Evolutionary conservation across 2,329 filamentous ascomycete species (phyloP).

Genomic region (Colletotrichum acutatum): DNA sequence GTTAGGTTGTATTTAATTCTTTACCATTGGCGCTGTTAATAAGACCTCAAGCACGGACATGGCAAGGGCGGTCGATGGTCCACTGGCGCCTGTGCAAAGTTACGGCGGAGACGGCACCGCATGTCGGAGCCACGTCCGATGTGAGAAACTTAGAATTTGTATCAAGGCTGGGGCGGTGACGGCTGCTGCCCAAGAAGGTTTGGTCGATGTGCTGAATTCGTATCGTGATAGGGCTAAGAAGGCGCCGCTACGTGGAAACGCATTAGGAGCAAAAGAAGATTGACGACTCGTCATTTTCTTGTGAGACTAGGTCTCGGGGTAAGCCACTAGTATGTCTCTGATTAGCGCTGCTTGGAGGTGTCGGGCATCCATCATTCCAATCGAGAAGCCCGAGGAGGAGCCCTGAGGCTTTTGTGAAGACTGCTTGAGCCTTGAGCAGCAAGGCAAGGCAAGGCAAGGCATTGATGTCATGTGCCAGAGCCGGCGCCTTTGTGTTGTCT

Average conservation of each 20-base stretch:
- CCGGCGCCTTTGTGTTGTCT: not conserved
- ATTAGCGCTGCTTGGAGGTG: constrained; percentile 1
- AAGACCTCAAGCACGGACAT: constrained; percentile 20
- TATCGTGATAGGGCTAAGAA: not conserved
- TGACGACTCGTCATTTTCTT: constrained; percentile 9
- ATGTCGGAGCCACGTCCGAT: constrained; percentile 22
- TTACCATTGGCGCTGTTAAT: constrained; percentile 8
- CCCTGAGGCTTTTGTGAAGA: not conserved
- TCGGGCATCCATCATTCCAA: not conserved
- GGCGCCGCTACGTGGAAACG: not conserved
- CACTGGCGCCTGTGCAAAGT: not conserved
- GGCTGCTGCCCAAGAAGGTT: not conserved
- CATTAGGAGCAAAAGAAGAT: not conserved
- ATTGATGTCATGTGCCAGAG: not conserved
- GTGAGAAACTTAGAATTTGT: not conserved
- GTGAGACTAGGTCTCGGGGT: constrained; percentile 16
- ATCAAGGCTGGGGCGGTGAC: constrained; percentile 5
- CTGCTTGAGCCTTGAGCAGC: not conserved
- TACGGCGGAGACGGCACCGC: constrained; percentile 15
- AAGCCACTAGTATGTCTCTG: constrained; percentile 23
- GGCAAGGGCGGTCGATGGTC: constrained; percentile 1
- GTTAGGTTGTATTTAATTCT: not conserved
- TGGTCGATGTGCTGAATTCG: not conserved
- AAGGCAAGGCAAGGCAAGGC: not conserved
- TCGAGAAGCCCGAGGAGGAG: not conserved